Percentiles rank a stretch among this genome's conserved stretches.
These are phyloP conservation scores for Quercus robur DNA, from an alignment of 306 rosid genomes.

Conservation along the genomic window DNA sequence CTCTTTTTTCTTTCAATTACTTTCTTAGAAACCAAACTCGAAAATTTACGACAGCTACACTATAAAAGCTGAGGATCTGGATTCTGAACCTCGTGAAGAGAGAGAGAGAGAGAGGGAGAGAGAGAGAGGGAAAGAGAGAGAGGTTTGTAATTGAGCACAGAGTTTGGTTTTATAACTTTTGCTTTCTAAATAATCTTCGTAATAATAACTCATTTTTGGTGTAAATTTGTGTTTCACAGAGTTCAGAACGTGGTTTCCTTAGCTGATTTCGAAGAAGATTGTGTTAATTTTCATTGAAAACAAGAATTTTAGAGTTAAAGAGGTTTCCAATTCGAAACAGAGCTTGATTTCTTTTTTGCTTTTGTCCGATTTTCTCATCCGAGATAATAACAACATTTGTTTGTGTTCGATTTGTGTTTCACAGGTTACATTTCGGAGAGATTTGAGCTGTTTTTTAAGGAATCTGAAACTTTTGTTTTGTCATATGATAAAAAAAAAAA, in stretches of 20 bases:
- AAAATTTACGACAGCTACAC: slow-evolving; percentile 19
- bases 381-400: slow-evolving; percentile 9
- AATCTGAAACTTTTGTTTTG: slow-evolving; percentile 20
- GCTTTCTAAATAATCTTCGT: background rate
- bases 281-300: slow-evolving; percentile 29
- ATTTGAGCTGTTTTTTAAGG: slow-evolving; percentile 18
- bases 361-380: slow-evolving; percentile 13
- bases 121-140: slow-evolving; percentile 2
- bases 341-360: slow-evolving; percentile 12
- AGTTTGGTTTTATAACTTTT: slow-evolving; percentile 11
- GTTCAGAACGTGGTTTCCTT: background rate
- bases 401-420: slow-evolving; percentile 4
- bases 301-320: background rate
- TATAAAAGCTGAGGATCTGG: slow-evolving; percentile 53
- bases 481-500: slow-evolving; percentile 9
- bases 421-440: slow-evolving; percentile 41
- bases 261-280: slow-evolving; percentile 19
- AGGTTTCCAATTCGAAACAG: slow-evolving; percentile 9
- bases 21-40: slow-evolving; percentile 10
- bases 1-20: slow-evolving; percentile 12
- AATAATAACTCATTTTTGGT: slow-evolving; percentile 12
- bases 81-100: slow-evolving; percentile 33
- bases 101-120: background rate
- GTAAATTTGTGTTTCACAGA: slow-evolving; percentile 19
- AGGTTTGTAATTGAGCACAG: slow-evolving; percentile 29